A percentile compares a stretch with the other conserved stretches of the same genome.
Evolutionary conservation across 257 asterid genomes (phyloP).

Genomic region (Solanum piurae): DNA sequence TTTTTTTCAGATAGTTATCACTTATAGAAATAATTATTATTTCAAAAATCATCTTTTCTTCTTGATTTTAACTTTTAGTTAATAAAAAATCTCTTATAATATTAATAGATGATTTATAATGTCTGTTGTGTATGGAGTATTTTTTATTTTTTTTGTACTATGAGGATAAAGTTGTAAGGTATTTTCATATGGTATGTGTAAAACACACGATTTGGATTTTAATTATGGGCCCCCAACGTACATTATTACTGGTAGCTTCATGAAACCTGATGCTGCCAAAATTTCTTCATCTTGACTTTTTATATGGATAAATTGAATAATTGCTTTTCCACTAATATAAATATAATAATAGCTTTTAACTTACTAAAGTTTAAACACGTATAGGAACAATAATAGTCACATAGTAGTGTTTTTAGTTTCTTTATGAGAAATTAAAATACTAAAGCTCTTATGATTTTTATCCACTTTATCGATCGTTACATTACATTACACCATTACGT

Average conservation of each 20-base stretch:
- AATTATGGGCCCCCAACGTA: not conserved
- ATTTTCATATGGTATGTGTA: slow-evolving; percentile 24
- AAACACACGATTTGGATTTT: slow-evolving; percentile 26
- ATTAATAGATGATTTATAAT: not conserved
- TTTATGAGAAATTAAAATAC: not conserved
- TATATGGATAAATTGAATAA: not conserved
- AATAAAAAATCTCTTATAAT: too few species aligned
- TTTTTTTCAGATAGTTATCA: not conserved
- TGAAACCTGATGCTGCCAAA: not conserved
- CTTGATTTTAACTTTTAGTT: too few species aligned
- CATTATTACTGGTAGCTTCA: not conserved
- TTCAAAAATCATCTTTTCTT: not conserved
- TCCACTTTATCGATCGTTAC: not conserved
- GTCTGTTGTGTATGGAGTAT: not conserved
- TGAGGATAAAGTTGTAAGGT: not conserved
- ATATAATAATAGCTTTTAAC: not conserved
- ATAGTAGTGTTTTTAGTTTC: not conserved
- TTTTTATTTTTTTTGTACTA: not conserved
- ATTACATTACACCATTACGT: not conserved
- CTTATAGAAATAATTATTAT: not conserved
- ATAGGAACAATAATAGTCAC: not conserved
- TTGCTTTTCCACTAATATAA: not conserved
- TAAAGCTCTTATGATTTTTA: not conserved
- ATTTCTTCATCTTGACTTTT: not conserved
- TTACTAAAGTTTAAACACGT: not conserved